Percentiles rank a stretch among this genome's conserved stretches.
Evolutionary conservation across 768 basidiomycete species (phyloP).

Genomic region (Tylopilus felleus): DNA sequence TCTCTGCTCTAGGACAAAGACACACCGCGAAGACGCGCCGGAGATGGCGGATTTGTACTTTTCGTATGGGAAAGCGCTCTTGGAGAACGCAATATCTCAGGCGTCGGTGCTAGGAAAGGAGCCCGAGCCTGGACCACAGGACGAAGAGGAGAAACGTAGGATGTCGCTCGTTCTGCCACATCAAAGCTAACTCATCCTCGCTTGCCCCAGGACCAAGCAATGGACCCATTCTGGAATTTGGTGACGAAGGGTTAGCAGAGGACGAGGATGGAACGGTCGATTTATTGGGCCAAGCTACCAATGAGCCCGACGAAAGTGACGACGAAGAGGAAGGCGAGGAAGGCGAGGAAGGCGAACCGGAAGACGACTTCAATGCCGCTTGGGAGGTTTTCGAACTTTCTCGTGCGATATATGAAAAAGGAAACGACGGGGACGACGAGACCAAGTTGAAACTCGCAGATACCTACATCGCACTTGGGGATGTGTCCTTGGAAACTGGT

Average conservation of each 20-base stretch:
- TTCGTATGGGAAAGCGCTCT: constrained; percentile 86
- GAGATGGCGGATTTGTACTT: constrained; percentile 88
- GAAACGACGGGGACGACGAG: constrained; percentile 53
- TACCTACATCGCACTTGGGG: constrained; percentile 85
- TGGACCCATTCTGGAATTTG: constrained; percentile 73
- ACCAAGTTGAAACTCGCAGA: constrained; percentile 84
- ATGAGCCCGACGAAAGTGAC: constrained; percentile 48
- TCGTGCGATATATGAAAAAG: constrained; percentile 77
- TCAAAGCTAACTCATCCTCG: background rate
- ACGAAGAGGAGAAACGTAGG: constrained; percentile 41
- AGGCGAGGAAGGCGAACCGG: constrained; percentile 75
- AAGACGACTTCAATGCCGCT: constrained; percentile 97
- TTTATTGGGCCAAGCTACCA: constrained; percentile 57
- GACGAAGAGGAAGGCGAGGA: constrained; percentile 44
- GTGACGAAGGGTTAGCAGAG: constrained; percentile 69
- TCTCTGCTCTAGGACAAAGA: constrained; percentile 58
- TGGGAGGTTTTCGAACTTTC: constrained; percentile 98
- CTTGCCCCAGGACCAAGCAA: constrained; percentile 37
- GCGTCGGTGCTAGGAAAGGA: constrained; percentile 89
- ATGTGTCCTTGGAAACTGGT: constrained; percentile 98
- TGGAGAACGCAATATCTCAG: constrained; percentile 89
- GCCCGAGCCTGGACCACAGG: constrained; percentile 45
- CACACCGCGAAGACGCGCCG: constrained; percentile 75
- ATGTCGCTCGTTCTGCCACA: background rate
- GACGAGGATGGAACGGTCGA: constrained; percentile 59